phyloP scores from a whole-genome alignment of 1,284 basidiomycete species.

The Puccinia hordei region DNA sequence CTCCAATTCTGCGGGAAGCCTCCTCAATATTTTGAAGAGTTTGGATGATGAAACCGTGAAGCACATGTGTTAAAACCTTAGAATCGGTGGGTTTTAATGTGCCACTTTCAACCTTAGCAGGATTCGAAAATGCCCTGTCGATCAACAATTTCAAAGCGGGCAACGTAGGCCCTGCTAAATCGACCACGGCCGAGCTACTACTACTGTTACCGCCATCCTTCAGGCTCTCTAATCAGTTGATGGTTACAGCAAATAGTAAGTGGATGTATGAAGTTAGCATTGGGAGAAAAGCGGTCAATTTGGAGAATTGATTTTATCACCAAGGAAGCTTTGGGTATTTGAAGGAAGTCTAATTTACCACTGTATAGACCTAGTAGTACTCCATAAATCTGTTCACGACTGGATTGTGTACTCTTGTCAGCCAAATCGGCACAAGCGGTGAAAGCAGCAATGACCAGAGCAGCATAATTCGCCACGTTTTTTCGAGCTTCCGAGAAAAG shows the following conservation, averaged over 20 bases:
- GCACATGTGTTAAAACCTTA: slow-evolving; percentile 60
- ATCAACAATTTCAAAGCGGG: slow-evolving; percentile 76
- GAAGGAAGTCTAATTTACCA: slow-evolving; percentile 11
- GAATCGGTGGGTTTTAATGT: not conserved
- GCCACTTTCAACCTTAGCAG: not conserved
- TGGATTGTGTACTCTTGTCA: slow-evolving; percentile 49
- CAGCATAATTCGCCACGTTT: slow-evolving; percentile 21
- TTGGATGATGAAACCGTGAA: slow-evolving; percentile 82
- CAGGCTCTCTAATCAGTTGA: slow-evolving; percentile 70
- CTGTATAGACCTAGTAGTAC: slow-evolving; percentile 34
- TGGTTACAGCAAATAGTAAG: not conserved
- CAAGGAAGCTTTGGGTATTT: not conserved
- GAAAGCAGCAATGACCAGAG: slow-evolving; percentile 34
- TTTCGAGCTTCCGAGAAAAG: slow-evolving; percentile 45
- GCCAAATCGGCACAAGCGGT: slow-evolving; percentile 51
- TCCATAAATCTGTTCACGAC: slow-evolving; percentile 45
- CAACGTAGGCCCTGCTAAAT: slow-evolving; percentile 76
- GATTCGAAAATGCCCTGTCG: slow-evolving; percentile 58
- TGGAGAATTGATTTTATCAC: too few species aligned
- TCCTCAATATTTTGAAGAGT: slow-evolving; percentile 85
- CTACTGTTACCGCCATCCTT: slow-evolving; percentile 64
- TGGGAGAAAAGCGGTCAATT: slow-evolving; percentile 16
- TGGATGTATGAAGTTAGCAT: not conserved
- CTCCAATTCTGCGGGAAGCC: slow-evolving; percentile 62
- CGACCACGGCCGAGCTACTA: slow-evolving; percentile 71